Evolutionary conservation across 805 yeast genomes (phyloP).

Genomic region (Saccharomycopsis schoenii): DNA sequence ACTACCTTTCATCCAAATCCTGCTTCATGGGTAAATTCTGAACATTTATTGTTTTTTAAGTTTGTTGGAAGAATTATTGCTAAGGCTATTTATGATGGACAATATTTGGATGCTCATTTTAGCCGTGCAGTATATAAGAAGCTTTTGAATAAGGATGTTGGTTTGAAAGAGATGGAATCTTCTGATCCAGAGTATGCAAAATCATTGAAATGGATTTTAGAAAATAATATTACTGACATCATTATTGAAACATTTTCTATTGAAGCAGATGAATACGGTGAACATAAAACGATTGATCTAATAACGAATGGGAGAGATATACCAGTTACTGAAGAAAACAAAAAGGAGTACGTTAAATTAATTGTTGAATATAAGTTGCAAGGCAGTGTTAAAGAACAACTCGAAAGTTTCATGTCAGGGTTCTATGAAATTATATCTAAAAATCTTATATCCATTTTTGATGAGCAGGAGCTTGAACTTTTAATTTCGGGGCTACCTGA

Average conservation of each 20-base stretch:
- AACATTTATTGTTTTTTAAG: conserved; percentile 84
- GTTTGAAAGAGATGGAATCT: conserved; percentile 92
- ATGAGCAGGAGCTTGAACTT: conserved; percentile 90
- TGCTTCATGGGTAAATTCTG: conserved; percentile 86
- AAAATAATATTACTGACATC: conserved; percentile 87
- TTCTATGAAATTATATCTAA: conserved; percentile 85
- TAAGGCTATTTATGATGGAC: conserved; percentile 81
- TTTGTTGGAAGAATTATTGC: conserved; percentile 93
- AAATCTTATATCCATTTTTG: conserved; percentile 76
- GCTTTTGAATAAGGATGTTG: conserved; percentile 67
- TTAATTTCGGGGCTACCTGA: conserved; percentile 93
- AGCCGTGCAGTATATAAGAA: conserved; percentile 90
- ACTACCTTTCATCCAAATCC: conserved; percentile 95
- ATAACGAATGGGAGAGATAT: conserved; percentile 74
- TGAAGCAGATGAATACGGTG: conserved; percentile 90
- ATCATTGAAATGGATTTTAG: conserved; percentile 91
- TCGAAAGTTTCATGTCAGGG: conserved; percentile 76
- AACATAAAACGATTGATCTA: conserved; percentile 72
- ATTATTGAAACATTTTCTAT: conserved; percentile 91
- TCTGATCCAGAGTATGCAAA: conserved; percentile 96
- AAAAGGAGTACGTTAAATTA: conserved; percentile 74
- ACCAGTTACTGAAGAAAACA: conserved; percentile 83
- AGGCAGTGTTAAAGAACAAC: conserved; percentile 76
- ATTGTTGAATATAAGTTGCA: conserved; percentile 83
- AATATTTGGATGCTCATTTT: conserved; percentile 87